Base-by-base conservation (phyloP, 139 green algal species). In the Chlorella sp. region DNA sequence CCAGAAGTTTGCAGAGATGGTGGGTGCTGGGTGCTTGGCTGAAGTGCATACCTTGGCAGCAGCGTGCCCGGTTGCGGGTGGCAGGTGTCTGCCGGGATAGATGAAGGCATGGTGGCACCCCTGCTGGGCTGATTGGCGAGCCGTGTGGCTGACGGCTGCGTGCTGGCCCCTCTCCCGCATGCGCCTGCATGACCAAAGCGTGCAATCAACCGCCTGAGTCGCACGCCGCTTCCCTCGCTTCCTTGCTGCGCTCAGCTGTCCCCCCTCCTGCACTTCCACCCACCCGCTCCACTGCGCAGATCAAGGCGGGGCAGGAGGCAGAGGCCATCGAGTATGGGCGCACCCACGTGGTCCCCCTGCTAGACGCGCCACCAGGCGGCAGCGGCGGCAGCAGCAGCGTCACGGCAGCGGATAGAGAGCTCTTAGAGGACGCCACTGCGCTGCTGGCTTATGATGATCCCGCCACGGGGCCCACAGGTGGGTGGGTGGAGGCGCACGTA, bases 381-480 rank as follows among this genome's bases (percentile, higher is more conserved):
- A 32, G 40, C 54, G 54, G 54, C 76, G 24, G 8, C 36, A n/a
- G 46, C 58, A 54, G 74, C 32, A 79, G 72, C 43, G 62, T 46
- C 1, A 76, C 79, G 26, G 40, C 62, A 4, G 51, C 41, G 32
- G 92, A 92, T 8, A 65, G 41, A 14, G 58, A 89, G 38, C 36
- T 91, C 20, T 64, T 94, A 28, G 81, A 90, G 19, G 92, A 96
- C 54, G 92, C 87, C 1, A 48, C 95, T 32, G 91, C 90, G 0
- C 74, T 97, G 80, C 90, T 97, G 80, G 94, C 92, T 3, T 97
- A 97, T 60, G 88, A 93, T 0, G 82, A 84, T n/a, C 79, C 79
- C 14, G 36, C 64, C 17, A 51, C 79, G 0, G 64, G 64, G 1
- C 79, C 79, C 79, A 76, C 79, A 48, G 79, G 77, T 56, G 40